Evolutionary conservation across 768 basidiomycete species (phyloP), one percentile per base, ranked within the genome.

Genomic region (Podaxis mareebaensis): DNA sequence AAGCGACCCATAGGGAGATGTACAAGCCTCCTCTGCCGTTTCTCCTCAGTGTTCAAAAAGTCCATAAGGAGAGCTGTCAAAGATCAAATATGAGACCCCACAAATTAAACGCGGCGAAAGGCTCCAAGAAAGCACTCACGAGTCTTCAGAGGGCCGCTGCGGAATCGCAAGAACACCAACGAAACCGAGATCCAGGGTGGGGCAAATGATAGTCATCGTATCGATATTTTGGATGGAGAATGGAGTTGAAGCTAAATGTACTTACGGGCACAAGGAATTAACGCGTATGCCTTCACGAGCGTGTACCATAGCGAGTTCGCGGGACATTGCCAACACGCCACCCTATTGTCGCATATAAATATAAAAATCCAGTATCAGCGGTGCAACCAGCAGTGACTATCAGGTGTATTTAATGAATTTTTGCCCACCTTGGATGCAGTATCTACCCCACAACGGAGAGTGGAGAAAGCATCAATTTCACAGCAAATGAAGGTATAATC

Each of bases 1-100:
- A 99, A 99, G 65, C 96, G 87, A 65, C 96, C 96, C 93, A 97
- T 94, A 1, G 96, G 96, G 15, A 96, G 85, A 69, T 95, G 94
- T 22, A 94, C 88, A 73, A 98, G 73, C 52, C 97, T 85, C 30
- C 97, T 88, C 49, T 98, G 87, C 64, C 91, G 87, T 80, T 99
- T 99, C 82, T 99, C 97, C 51, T 89, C 81, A 20, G 97, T 98
- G 76, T 99, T 86, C 71, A 99, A 85, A 84, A 96, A 99, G 76
- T 99, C 90, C 97, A 99, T 99, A 30, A 99, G 83, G 52, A 99
- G 87, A 42, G 96, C 94, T 96, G 71, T 63, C 66, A 53, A 60
- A 64, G 20, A 59, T 67, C 54, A 63, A 66, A 39, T 63, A 36
- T 48, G 51, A 61, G 40, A 33, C 10, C 7, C 12, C 8, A 2